These are phyloP conservation scores for Irpex lacteus DNA, from an alignment of 1,284 basidiomycete genomes.

Conservation along the genomic window DNA sequence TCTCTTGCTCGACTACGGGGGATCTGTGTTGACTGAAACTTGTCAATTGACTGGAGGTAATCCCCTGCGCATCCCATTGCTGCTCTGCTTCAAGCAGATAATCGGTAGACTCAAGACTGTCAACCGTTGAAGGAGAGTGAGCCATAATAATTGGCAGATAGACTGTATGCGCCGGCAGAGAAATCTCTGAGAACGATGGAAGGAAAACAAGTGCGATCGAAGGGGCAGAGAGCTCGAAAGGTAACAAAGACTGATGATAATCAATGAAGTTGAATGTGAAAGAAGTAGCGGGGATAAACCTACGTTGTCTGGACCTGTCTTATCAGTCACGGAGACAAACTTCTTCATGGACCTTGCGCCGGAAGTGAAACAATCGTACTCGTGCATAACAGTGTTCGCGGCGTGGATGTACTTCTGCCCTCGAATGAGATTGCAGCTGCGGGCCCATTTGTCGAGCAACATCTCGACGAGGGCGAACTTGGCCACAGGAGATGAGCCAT, in stretches of 20 bases:
- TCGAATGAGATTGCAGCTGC: slow-evolving; percentile 19
- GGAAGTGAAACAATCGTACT: slow-evolving; percentile 14
- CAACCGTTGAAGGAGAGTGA: slow-evolving; percentile 26
- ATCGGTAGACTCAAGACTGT: slow-evolving; percentile 29
- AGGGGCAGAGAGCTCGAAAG: slow-evolving; percentile 35
- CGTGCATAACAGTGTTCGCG: slow-evolving; percentile 20
- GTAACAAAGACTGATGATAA: slow-evolving; percentile 38
- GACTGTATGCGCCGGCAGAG: slow-evolving; percentile 49
- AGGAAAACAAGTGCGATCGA: slow-evolving; percentile 67
- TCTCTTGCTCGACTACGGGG: slow-evolving; percentile 43
- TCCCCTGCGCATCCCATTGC: slow-evolving; percentile 46
- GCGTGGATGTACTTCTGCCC: slow-evolving; percentile 19
- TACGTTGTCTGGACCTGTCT: slow-evolving; percentile 48
- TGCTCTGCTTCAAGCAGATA: slow-evolving; percentile 37
- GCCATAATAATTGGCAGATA: slow-evolving; percentile 59
- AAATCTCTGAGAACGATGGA: slow-evolving; percentile 38
- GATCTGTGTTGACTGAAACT: slow-evolving; percentile 34
- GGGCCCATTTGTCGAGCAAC: slow-evolving; percentile 44
- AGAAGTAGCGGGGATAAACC: slow-evolving; percentile 31
- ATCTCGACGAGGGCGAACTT: slow-evolving; percentile 58
- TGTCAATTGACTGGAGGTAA: slow-evolving; percentile 42
- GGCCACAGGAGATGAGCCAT: slow-evolving; percentile 52
- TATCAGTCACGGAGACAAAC: slow-evolving; percentile 50
- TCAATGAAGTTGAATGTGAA: slow-evolving; percentile 35
- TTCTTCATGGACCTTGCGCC: slow-evolving; percentile 15